These are phyloP conservation scores for Aquilaria malaccensis DNA, from an alignment of 345 rosid genomes.

Conservation along the genomic window DNA sequence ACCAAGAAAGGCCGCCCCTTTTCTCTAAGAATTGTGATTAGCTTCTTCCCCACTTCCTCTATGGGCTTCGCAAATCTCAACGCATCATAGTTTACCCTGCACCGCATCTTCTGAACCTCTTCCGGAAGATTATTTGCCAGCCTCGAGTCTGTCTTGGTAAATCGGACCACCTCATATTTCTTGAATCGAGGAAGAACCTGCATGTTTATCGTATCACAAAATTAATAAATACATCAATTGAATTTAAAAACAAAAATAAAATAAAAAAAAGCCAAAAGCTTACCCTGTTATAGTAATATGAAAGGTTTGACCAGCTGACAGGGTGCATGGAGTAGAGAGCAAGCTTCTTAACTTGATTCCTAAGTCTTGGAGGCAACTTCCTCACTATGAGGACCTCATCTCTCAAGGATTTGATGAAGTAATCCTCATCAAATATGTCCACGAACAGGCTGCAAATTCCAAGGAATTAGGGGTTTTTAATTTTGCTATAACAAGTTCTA, in stretches of 20 bases:
- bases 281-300: conserved; percentile 58
- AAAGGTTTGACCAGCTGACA: conserved; percentile 83
- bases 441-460: conserved; percentile 50
- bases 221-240: neutral
- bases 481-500: too few relatives aligned
- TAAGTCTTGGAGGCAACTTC: conserved; percentile 68
- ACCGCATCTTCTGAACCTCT: conserved; percentile 80
- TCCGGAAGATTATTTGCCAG: conserved; percentile 79
- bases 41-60: conserved; percentile 63
- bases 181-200: conserved; percentile 83
- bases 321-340: conserved; percentile 58
- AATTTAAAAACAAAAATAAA: neutral
- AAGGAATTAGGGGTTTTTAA: too few relatives aligned
- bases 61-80: conserved; percentile 70
- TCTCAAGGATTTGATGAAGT: conserved; percentile 75
- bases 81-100: conserved; percentile 77
- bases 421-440: conserved; percentile 85
- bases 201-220: neutral
- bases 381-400: conserved; percentile 80
- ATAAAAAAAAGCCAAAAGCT: neutral
- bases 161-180: conserved; percentile 69
- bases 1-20: conserved; percentile 57
- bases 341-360: conserved; percentile 52
- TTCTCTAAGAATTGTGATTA: conserved; percentile 57
- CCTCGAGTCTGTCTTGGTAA: conserved; percentile 74